A percentile compares a stretch with the other conserved stretches of the same genome.
Evolutionary conservation across 306 rosid genomes (phyloP).

Genomic region (Vigna hirtella): DNA sequence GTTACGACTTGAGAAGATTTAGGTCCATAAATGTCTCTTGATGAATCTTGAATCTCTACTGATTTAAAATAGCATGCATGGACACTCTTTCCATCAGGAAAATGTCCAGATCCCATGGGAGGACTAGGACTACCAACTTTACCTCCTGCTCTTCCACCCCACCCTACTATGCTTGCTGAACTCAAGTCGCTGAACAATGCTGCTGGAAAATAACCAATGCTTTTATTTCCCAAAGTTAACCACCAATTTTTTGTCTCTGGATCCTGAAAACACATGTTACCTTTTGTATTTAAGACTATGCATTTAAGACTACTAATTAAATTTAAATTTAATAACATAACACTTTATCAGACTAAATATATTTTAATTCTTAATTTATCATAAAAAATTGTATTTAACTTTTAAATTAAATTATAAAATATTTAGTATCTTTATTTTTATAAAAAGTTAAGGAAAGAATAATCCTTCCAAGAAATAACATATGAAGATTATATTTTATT

Average conservation of each 20-base stretch:
- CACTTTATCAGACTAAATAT: too few relatives aligned
- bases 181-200: background rate
- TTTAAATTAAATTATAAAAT: too few relatives aligned
- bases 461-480: too few relatives aligned
- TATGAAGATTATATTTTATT: too few relatives aligned
- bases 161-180: background rate
- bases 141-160: constrained; percentile 30
- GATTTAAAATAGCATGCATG: background rate
- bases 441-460: too few relatives aligned
- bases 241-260: background rate
- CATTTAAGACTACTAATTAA: too few relatives aligned
- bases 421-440: too few relatives aligned
- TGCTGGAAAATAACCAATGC: background rate
- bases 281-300: too few relatives aligned
- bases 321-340: too few relatives aligned
- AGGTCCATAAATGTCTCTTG: background rate
- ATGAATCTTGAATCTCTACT: background rate
- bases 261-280: background rate
- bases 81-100: background rate
- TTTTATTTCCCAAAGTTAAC: accelerated
- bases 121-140: background rate
- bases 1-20: accelerated
- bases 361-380: too few relatives aligned
- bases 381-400: too few relatives aligned
- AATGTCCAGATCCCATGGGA: constrained; percentile 21